These are phyloP conservation scores for Tulasnella sp. DNA, from an alignment of 768 basidiomycete genomes.

Conservation along the genomic window DNA sequence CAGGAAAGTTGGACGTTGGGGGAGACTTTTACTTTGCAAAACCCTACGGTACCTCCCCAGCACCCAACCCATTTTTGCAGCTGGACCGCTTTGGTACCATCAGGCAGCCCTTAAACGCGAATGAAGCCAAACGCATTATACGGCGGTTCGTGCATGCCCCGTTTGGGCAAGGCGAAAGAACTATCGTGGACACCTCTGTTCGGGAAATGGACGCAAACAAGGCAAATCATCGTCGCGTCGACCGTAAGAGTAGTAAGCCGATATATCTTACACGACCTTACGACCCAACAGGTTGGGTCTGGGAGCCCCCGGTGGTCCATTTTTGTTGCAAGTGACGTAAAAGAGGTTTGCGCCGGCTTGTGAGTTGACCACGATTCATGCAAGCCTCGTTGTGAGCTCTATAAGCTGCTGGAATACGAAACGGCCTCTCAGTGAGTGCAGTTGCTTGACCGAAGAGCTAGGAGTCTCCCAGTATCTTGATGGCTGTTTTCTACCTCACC, in stretches of 20 bases:
- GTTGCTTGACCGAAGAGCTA: conserved; percentile 23
- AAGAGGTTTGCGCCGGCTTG: conserved; percentile 40
- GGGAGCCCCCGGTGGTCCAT: conserved; percentile 44
- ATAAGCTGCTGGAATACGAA: conserved; percentile 51
- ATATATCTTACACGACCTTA: not conserved
- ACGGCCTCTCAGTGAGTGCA: conserved; percentile 46
- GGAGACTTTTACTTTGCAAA: too few relatives aligned
- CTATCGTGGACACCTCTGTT: conserved; percentile 46
- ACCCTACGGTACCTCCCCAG: too few relatives aligned
- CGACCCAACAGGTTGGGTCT: conserved; percentile 39
- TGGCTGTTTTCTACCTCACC: not conserved
- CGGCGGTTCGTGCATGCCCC: conserved; percentile 42
- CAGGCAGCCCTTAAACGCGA: not conserved
- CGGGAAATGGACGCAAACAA: conserved; percentile 46
- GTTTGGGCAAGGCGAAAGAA: conserved; percentile 42
- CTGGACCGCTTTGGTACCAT: too few relatives aligned
- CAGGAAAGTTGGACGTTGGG: too few relatives aligned
- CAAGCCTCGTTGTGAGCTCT: conserved; percentile 43
- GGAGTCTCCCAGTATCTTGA: not conserved
- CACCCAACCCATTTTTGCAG: too few relatives aligned
- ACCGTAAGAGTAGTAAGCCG: too few relatives aligned
- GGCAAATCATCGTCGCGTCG: conserved; percentile 20
- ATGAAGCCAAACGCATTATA: conserved; percentile 45
- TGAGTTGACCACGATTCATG: conserved; percentile 39
- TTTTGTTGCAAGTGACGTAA: conserved; percentile 39